A percentile compares a stretch with the other conserved stretches of the same genome.
These are phyloP conservation scores for Teratosphaeria gauchensis DNA, from an alignment of 2,329 filamentous ascomycete species.

Conservation along the genomic window DNA sequence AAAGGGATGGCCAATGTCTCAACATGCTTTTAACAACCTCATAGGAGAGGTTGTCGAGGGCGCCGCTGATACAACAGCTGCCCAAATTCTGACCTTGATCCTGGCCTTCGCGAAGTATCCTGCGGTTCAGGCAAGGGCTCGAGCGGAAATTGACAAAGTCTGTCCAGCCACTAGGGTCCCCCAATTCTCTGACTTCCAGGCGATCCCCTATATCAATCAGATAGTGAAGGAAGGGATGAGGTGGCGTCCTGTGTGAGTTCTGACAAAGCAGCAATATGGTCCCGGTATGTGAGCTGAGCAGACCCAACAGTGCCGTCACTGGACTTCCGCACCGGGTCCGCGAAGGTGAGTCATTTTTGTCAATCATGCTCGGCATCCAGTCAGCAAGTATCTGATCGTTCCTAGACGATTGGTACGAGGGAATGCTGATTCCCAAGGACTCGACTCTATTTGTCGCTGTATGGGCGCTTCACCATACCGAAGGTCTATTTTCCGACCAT, in stretches of 20 bases:
- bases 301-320: neutral
- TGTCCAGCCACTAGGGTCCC: neutral
- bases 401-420: slow-evolving; percentile 20
- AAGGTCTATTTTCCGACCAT: slow-evolving; percentile 15
- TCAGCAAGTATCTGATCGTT: neutral
- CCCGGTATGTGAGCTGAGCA: neutral
- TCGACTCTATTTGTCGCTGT: slow-evolving; percentile 27
- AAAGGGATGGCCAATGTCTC: neutral
- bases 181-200: neutral
- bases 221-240: slow-evolving; percentile 29
- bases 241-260: slow-evolving; percentile 20
- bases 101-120: slow-evolving; percentile 25
- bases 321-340: neutral
- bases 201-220: slow-evolving; percentile 17
- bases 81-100: slow-evolving; percentile 29
- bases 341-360: neutral
- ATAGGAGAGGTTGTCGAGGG: neutral
- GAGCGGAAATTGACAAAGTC: slow-evolving; percentile 22
- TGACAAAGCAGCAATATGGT: neutral
- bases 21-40: neutral
- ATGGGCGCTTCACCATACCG: slow-evolving; percentile 33
- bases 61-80: slow-evolving; percentile 29
- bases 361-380: neutral
- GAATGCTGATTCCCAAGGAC: slow-evolving; percentile 30
- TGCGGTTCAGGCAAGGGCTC: slow-evolving; percentile 21